Base-by-base conservation (phyloP, 768 basidiomycete genomes). In the Russula emetica region DNA sequence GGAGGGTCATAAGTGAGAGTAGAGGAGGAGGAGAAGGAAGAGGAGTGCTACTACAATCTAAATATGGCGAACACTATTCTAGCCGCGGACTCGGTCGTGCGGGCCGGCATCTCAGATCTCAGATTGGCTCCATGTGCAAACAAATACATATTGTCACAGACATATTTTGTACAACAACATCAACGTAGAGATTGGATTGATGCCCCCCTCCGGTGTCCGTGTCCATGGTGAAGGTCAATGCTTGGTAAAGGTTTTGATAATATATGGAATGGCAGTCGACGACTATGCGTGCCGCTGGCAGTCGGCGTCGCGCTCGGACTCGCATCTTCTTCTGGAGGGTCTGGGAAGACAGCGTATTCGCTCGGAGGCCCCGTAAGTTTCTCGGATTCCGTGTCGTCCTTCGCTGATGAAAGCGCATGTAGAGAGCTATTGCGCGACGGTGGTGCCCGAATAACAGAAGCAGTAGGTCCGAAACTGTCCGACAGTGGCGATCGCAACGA, bases 271-370 rank as follows among this genome's bases (percentile, higher is more conserved):
- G 83, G 83, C 70, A 89, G 79, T 69, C 59, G 72, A 49, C 63
- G 72, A 28, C 52, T 47, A 13, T 47, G 45, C n/a, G 45, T 47
- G 22, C 45, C 11, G 2, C n/a, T 69, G 32, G 50, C 56, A 10
- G 61, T 66, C 20, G 64, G 64, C 20, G 64, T 70, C 62, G 53
- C 54, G 24, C 47, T 63, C 30, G 62, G 61, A 78, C 71, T 66
- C 67, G 72, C 9, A 67, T 81, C 64, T 47, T 74, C 71, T 45
- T 74, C 71, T 44, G 85, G 86, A 59, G 88, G 88, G 62, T 86
- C 86, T 26, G 86, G 87, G 66, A 89, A 88, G 63, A 80, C 80
- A 18, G 88, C 85, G 74, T 85, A 89, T 66, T 86, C 85, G 60
- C 80, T 82, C 54, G 88, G 79, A 40, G 88, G 87, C 4, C 88